Conservation (phyloP, 768 basidiomycete genomes). For the Dentipellis fragilis region DNA sequence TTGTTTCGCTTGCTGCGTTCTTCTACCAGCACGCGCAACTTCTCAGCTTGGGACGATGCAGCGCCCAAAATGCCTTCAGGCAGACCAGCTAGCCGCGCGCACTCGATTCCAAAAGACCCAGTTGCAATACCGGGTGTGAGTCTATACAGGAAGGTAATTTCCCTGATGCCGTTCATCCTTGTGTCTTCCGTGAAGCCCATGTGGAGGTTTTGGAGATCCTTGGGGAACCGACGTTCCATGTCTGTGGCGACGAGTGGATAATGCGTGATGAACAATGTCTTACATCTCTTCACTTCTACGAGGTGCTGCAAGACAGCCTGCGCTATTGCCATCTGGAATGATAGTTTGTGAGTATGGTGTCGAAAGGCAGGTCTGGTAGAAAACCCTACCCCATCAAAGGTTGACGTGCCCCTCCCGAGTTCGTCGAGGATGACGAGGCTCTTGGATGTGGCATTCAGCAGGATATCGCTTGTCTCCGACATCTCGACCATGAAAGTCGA, state of each 20-base stretch:
- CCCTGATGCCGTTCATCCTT: conserved; percentile 60
- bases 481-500: conserved; percentile 99
- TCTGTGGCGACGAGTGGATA: conserved; percentile 78
- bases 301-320: conserved; percentile 71
- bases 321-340: conserved; percentile 73
- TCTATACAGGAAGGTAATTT: conserved; percentile 82
- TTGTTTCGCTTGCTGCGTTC: conserved; percentile 38
- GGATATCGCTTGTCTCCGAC: conserved; percentile 85
- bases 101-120: conserved; percentile 90
- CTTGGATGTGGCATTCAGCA: conserved; percentile 59
- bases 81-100: conserved; percentile 78
- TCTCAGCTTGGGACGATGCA: conserved; percentile 43
- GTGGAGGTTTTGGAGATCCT: conserved; percentile 65
- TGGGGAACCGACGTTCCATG: conserved; percentile 48
- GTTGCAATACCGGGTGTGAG: conserved; percentile 63
- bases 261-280: conserved; percentile 90
- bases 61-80: conserved; percentile 56
- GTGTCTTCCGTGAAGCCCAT: conserved; percentile 74
- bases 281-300: conserved; percentile 45
- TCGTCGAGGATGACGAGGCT: conserved; percentile 89
- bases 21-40: conserved; percentile 45
- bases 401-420: conserved; percentile 84
- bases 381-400: conserved; percentile 64
- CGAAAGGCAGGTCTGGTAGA: background rate
- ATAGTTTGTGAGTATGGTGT: conserved; percentile 18